A percentile compares a stretch with the other conserved stretches of the same genome.
Evolutionary conservation across 2,329 filamentous ascomycete species (phyloP).

Genomic region (Sordariomycetes sp.): DNA sequence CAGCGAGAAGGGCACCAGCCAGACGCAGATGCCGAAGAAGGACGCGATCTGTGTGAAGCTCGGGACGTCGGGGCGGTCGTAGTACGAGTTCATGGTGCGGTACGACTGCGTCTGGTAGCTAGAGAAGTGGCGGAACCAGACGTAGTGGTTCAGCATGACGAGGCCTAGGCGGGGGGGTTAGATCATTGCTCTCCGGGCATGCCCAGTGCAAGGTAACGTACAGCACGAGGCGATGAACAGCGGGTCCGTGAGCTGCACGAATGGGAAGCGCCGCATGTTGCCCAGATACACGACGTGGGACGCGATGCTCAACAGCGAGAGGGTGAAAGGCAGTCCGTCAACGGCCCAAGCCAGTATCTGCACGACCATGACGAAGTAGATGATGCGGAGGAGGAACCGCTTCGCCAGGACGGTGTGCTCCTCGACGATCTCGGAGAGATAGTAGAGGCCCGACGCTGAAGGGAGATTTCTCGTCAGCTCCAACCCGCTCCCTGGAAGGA

Average conservation of each 20-base stretch:
- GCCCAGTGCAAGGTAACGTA: conserved; percentile 25
- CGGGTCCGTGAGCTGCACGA: conserved; percentile 79
- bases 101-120: conserved; percentile 43
- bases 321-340: conserved; percentile 70
- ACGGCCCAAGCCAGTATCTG: conserved; percentile 65
- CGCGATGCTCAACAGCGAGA: conserved; percentile 61
- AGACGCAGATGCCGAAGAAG: conserved; percentile 92
- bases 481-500: background rate
- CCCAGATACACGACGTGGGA: conserved; percentile 80
- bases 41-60: conserved; percentile 89
- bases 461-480: background rate
- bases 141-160: conserved; percentile 80
- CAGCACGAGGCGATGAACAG: conserved; percentile 74
- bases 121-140: conserved; percentile 94
- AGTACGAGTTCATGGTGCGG: conserved; percentile 42
- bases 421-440: conserved; percentile 94
- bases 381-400: conserved; percentile 70
- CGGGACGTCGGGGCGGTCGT: conserved; percentile 53
- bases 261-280: conserved; percentile 62
- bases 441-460: conserved; percentile 88
- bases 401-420: conserved; percentile 92
- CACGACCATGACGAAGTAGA: conserved; percentile 65
- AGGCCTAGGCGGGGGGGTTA: conserved; percentile 43
- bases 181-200: background rate
- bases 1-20: conserved; percentile 88